Evolutionary conservation across 768 basidiomycete genomes (phyloP), one percentile per base, ranked within the genome.

Genomic region (Trametes villosa): DNA sequence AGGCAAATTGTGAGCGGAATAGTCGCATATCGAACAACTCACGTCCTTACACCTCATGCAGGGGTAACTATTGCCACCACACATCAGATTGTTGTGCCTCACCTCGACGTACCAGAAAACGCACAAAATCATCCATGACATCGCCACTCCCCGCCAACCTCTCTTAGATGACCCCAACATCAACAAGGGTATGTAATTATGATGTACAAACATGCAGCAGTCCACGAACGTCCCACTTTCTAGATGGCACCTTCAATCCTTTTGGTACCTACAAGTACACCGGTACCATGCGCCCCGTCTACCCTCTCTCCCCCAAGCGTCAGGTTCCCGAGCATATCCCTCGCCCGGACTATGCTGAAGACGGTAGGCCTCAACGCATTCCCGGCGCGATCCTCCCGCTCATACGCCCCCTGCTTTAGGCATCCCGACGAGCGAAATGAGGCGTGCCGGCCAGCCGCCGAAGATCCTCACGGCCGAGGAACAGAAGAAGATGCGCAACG

Each of bases 401-500:
- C 62, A 65, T 44, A 61, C 30, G 34, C 40, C 58, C 53, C 57
- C 41, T 59, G 68, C 50, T 33, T 22, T 22, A 90, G 89, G 87
- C 41, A 76, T 73, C 59, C 91, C 86, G 58, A 76, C 74, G 50
- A 79, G 83, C 20, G 90, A 93, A 76, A 73, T 78, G 70, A 80
- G 80, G 67, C 74, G 76, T 42, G 69, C 80, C 44, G 86, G 90
- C 46, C 80, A 86, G 68, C 80, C 86, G 22, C 87, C 88, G 3
- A 83, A 81, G 26, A 79, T 92, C 56, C 78, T 95, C 55, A 84
- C 74, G 56, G 69, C 75, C 13, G 87, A 91, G 67, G 93, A 96
- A 73, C 90, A 93, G 56, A 88, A 90, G 63, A 95, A 88, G 69
- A 96, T 98, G 94, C 83, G 91, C 61, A 85, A 78, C 4, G 93